Evolutionary conservation across 768 basidiomycete genomes (phyloP).

Genomic region (Tylopilus rubrobrunneus): DNA sequence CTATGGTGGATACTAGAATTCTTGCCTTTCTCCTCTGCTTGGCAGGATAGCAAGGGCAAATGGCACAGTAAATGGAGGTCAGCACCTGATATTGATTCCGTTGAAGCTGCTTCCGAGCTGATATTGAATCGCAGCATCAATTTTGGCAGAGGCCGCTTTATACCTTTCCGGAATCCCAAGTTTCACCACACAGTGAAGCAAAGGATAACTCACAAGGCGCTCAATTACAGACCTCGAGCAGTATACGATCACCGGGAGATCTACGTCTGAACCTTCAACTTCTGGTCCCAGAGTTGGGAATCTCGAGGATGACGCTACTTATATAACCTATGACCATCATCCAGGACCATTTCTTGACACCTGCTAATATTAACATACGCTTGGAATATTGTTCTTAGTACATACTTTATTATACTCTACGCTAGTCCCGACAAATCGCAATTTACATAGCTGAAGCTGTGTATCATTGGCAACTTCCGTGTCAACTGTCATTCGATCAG

Average conservation of each 20-base stretch:
- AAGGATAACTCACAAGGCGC: conserved; percentile 44
- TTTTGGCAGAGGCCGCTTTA: conserved; percentile 53
- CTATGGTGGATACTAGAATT: conserved; percentile 77
- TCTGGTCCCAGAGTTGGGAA: neutral
- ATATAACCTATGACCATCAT: neutral
- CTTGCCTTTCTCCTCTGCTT: conserved; percentile 48
- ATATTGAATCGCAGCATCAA: conserved; percentile 31
- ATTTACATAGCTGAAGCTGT: too few relatives aligned
- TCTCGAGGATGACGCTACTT: neutral
- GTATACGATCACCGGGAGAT: conserved; percentile 41
- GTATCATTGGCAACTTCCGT: too few relatives aligned
- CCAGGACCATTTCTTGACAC: neutral
- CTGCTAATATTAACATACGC: neutral
- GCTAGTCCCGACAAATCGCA: too few relatives aligned
- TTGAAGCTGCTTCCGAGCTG: neutral
- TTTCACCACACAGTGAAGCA: conserved; percentile 64
- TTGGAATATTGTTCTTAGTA: neutral
- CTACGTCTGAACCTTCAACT: conserved; percentile 35
- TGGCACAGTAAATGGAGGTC: conserved; percentile 59
- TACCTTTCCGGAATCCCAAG: conserved; percentile 43
- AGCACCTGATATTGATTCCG: conserved; percentile 20
- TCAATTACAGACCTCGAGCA: conserved; percentile 60
- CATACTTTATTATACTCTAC: too few relatives aligned
- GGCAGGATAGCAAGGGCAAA: conserved; percentile 51
- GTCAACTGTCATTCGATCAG: too few relatives aligned